Base-by-base conservation (phyloP, 2,329 filamentous ascomycete species). In the Fusarium sp. region DNA sequence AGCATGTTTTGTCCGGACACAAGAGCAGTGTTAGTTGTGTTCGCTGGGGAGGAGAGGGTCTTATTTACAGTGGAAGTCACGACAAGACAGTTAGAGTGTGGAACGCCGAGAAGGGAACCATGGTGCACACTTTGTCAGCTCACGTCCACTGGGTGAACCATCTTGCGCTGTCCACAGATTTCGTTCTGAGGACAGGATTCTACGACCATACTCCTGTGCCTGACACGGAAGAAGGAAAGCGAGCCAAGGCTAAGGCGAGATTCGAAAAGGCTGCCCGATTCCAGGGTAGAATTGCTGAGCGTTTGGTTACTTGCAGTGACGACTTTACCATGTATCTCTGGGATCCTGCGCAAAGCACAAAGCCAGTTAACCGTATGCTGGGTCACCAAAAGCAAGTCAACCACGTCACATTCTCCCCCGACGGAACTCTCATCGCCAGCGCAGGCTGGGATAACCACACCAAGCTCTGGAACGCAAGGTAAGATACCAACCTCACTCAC, bases 91-190 rank as follows among this genome's bases (percentile, higher is more conserved):
- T 98, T 73, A 94, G 95, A 73, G 89, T 98, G 7, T 99, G 95
- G 94, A 91, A 96, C 75, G 88, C 92, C 1, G 85, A 86, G 41
- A 90, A 91, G 69, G 96, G 95, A 30, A 94, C 90, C 4, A 84
- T 98, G 24, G 84, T 94, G 56, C 92, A 96, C 78, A 94, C 91
- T 0, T 84, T 98, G 11, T 89, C 88, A 22, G 86, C 91, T 3
- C 97, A 99, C 78, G 93, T 92, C 1, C 96, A 98, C 78, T 97
- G 95, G 89, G 93, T 99, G 30, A 99, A 99, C 78, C 94, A 98
- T 77, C 87, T 99, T 24, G 94, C 96, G 0, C 86, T 99, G 7
- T 98, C 94, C 1, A 98, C 94, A 6, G 96, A 98, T 76, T 96
- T 94, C 76, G 94, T 92, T 4, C 84, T 98, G 38, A 88, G 94